A percentile compares a stretch with the other conserved stretches of the same genome.
These are phyloP conservation scores for Aspergillus phoenicis DNA, from an alignment of 2,329 filamentous ascomycete species.

Conservation along the genomic window DNA sequence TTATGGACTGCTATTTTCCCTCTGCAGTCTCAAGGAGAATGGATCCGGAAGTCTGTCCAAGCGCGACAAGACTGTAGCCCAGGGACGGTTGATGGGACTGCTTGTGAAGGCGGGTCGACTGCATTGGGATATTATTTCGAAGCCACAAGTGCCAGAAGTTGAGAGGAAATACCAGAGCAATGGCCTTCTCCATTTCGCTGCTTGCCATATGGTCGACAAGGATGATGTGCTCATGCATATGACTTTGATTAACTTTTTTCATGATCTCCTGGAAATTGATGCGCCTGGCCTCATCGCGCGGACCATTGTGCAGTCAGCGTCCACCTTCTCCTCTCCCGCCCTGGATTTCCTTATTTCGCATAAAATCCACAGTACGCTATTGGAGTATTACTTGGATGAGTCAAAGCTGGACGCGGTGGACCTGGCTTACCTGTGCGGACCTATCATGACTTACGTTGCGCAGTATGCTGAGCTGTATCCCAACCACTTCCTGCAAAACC, in stretches of 20 bases:
- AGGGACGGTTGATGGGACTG: slow-evolving; percentile 62
- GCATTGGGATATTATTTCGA: slow-evolving; percentile 58
- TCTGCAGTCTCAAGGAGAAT: slow-evolving; percentile 50
- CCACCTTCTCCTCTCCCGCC: slow-evolving; percentile 44
- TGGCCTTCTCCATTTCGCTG: slow-evolving; percentile 58
- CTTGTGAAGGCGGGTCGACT: slow-evolving; percentile 56
- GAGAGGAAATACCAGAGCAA: slow-evolving; percentile 48
- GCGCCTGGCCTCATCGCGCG: slow-evolving; percentile 38
- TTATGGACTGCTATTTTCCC: slow-evolving; percentile 58
- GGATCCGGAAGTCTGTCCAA: slow-evolving; percentile 48
- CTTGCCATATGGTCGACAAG: slow-evolving; percentile 58
- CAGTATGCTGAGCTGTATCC: slow-evolving; percentile 59
- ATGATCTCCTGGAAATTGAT: slow-evolving; percentile 53
- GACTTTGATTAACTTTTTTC: slow-evolving; percentile 60
- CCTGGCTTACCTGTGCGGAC: slow-evolving; percentile 56
- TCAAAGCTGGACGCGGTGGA: slow-evolving; percentile 54
- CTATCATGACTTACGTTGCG: slow-evolving; percentile 60
- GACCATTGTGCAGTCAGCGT: slow-evolving; percentile 35
- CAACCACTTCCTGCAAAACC: slow-evolving; percentile 54
- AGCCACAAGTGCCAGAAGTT: slow-evolving; percentile 55
- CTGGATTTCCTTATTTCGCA: slow-evolving; percentile 57
- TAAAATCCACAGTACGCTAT: slow-evolving; percentile 53
- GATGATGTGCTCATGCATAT: slow-evolving; percentile 64
- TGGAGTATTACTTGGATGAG: slow-evolving; percentile 56
- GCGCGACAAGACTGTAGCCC: slow-evolving; percentile 60